phyloP scores from a whole-genome alignment of 306 rosid species.

The Rosa multiflora region DNA sequence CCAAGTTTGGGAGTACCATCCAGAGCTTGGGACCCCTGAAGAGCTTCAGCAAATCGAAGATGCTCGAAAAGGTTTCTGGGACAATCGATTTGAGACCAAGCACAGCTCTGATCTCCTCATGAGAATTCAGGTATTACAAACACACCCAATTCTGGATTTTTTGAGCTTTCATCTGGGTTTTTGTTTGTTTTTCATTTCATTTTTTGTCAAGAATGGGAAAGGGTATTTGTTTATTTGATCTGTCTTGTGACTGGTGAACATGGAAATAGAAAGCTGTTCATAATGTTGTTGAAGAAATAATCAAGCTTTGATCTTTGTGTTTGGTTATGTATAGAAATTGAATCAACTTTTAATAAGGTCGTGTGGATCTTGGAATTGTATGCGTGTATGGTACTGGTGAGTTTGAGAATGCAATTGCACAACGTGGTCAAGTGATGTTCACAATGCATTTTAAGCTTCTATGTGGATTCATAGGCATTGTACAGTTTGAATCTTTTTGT shows the following conservation, averaged over 20 bases:
- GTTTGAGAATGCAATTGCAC: background rate
- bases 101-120: slow-evolving; percentile 42
- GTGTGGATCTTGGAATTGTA: background rate
- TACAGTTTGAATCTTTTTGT: background rate
- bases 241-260: background rate
- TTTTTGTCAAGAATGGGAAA: background rate
- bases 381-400: background rate
- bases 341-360: background rate
- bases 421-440: background rate
- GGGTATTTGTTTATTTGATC: background rate
- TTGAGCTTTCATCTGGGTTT: slow-evolving; percentile 9
- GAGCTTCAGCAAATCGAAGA: slow-evolving; percentile 35
- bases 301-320: background rate
- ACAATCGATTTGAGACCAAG: slow-evolving; percentile 34
- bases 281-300: background rate
- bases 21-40: slow-evolving; percentile 34
- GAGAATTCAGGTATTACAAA: slow-evolving; percentile 36
- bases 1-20: slow-evolving; percentile 42
- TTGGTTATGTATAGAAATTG: background rate
- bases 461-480: background rate
- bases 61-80: slow-evolving; percentile 30
- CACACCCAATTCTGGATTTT: background rate
- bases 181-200: background rate
- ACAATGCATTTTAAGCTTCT: background rate
- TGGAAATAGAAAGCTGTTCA: background rate